Evolutionary conservation across 2,329 filamentous ascomycete genomes (phyloP).

Genomic region (Mariannaea sp.): DNA sequence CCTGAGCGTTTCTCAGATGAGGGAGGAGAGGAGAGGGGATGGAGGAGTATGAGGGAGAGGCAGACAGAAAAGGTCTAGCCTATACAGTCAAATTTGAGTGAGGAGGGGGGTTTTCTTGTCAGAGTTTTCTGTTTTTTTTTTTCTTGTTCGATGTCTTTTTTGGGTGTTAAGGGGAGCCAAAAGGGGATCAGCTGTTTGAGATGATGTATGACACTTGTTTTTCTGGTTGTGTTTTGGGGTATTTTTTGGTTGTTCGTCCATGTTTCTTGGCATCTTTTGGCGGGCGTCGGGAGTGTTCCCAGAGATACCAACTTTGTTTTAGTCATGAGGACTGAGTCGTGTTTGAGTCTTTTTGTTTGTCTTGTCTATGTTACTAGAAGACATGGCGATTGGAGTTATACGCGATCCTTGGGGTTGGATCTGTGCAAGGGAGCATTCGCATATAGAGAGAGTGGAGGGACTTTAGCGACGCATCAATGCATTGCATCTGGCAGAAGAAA

Average conservation of each 20-base stretch:
- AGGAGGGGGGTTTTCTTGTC: not conserved
- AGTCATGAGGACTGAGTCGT: slow-evolving; percentile 6
- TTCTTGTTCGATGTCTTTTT: not conserved
- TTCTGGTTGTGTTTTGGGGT: too few species aligned
- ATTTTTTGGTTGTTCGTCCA: not conserved
- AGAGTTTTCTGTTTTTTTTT: slow-evolving; percentile 1
- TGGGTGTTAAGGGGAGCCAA: slow-evolving; percentile 1
- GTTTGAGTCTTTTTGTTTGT: slow-evolving; percentile 10
- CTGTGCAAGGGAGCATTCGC: not conserved
- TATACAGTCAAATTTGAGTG: not conserved
- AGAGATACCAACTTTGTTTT: slow-evolving; percentile 28
- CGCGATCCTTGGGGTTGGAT: not conserved
- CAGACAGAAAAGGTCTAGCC: not conserved
- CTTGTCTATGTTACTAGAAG: not conserved
- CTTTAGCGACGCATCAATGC: not conserved
- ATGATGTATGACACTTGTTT: slow-evolving; percentile 1
- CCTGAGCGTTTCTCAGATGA: slow-evolving; percentile 17
- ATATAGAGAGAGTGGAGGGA: slow-evolving; percentile 8
- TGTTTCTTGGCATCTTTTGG: slow-evolving; percentile 18
- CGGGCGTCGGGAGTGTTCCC: slow-evolving; percentile 28
- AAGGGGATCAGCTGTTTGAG: slow-evolving; percentile 8
- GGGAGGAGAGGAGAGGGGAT: not conserved
- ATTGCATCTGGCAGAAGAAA: slow-evolving; percentile 4
- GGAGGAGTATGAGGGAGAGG: not conserved
- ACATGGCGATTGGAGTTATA: slow-evolving; percentile 8